Evolutionary conservation across 140 eudicot species (phyloP), one percentile per base, ranked within the genome.

Genomic region (Stevia rebaudiana): DNA sequence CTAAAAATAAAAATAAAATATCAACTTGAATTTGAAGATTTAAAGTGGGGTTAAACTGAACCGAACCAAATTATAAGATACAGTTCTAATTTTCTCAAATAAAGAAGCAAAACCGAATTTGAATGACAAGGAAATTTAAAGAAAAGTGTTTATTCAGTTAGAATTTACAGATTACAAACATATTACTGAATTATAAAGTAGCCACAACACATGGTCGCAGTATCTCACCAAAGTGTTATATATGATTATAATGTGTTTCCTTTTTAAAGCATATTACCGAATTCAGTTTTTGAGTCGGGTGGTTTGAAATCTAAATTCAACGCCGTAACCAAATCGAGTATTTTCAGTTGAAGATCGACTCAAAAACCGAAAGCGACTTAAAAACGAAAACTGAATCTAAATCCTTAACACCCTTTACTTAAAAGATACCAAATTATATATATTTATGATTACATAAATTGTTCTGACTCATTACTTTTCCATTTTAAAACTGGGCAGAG

Each of bases 401-500:
- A 6, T 54, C 6, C 61, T 25, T 4, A 25, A 54, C 58, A 51
- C 33, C 57, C 15, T 16, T 16, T 9, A 23, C 17, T 51, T 51
- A 21, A 21, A 18, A 46, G 18, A 44, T 40, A 56, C 6, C 21
- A 43, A 35, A n/a, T 68, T 18, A 37, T 46, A 3, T 53, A 24
- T 28, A 46, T 17, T 47, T 11, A 43, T 56, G 43, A 19, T 62
- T 62, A 33, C 52, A 0, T 36, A 46, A 30, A 17, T 46, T 48
- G 41, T 63, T 72, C 74, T 78, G 74, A 80, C 63, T 77, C 47
- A 68, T 76, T 67, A 64, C 73, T 18, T 43, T 61, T 54, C 54
- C 73, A 75, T 67, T 49, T 80, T 61, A 53, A 77, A 67, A 82
- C 73, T 82, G 90, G 95, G 92, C 98, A 92, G 98, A 85, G 96